Evolutionary conservation across 768 basidiomycete species (phyloP), one percentile per base, ranked within the genome.

Genomic region (Myochromella boudieri): DNA sequence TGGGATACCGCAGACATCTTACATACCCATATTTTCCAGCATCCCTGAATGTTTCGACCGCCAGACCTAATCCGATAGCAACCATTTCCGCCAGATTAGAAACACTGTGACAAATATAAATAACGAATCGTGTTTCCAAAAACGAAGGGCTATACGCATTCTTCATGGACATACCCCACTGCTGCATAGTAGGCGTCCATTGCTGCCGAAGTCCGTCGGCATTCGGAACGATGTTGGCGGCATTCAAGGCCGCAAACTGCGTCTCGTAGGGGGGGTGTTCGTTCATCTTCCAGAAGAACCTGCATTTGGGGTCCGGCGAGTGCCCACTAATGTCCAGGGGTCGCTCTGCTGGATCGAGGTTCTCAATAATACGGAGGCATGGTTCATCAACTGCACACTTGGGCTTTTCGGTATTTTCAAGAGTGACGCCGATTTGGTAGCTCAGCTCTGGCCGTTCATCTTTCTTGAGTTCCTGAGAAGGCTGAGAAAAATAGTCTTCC

Each of bases 381-480:
- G 88, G 82, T 38, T 88, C 85, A 59, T 93, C 80, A 8, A 81
- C 84, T 3, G 90, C 87, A 63, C 90, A 92, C 62, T 82, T 89
- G 28, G 87, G 87, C 58, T 91, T 92, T 69, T 97, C 95, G 2
- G 93, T 97, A 64, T 95, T 93, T 68, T 95, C 92, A n/a, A 95
- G 81, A 4, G 94, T 97, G 4, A 93, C 92, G 2, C 95, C 94
- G 32, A 92, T 84, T 67, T 97, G 95, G 65, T 92, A 97, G 45
- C 87, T 83, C 9, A 91, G 70, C 55, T 97, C 91, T 0, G 91
- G 91, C 14, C 84, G 80, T 61, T 91, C 85, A 52, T 97, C 95
- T 54, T 79, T 73, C 70, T 77, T 72, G 46, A 97, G 70, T 1
- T 71, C 73, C 2, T 68, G 67, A 26, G 73, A 60, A 0, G 84